phyloP scores from a whole-genome alignment of 2,329 filamentous ascomycete species.

The Helotiales sp. region DNA sequence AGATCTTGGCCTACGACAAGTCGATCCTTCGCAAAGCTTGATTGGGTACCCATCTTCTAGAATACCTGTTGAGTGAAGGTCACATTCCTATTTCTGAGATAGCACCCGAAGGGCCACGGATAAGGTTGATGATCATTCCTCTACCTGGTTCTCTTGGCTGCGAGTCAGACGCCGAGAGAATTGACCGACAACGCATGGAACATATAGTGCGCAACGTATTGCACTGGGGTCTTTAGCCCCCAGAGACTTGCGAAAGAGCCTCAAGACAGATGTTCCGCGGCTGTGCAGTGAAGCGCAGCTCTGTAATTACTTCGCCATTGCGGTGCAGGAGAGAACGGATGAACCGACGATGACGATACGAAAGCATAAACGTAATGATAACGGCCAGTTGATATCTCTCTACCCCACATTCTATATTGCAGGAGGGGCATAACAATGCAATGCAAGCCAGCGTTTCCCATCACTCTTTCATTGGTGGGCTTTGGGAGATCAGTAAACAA shows the following conservation, averaged over 20 bases:
- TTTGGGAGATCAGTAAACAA: neutral
- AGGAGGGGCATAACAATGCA: neutral
- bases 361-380: neutral
- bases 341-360: too few species aligned
- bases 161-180: neutral
- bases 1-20: neutral
- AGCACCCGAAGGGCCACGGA: neutral
- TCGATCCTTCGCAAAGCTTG: neutral
- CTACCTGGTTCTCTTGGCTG: neutral
- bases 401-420: neutral
- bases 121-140: slow-evolving; percentile 1
- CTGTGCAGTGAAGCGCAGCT: too few species aligned
- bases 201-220: neutral
- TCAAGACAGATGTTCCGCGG: neutral
- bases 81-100: slow-evolving; percentile 1
- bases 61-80: neutral
- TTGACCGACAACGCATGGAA: neutral
- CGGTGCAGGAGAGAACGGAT: too few species aligned
- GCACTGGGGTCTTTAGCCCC: neutral
- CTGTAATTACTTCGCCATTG: too few species aligned
- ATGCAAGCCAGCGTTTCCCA: neutral
- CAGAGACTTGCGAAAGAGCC: neutral
- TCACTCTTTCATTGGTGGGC: neutral
- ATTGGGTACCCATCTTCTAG: neutral
- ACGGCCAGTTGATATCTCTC: neutral